Conservation (phyloP, 495 filamentous ascomycete species). For the Penicillium canariense region DNA sequence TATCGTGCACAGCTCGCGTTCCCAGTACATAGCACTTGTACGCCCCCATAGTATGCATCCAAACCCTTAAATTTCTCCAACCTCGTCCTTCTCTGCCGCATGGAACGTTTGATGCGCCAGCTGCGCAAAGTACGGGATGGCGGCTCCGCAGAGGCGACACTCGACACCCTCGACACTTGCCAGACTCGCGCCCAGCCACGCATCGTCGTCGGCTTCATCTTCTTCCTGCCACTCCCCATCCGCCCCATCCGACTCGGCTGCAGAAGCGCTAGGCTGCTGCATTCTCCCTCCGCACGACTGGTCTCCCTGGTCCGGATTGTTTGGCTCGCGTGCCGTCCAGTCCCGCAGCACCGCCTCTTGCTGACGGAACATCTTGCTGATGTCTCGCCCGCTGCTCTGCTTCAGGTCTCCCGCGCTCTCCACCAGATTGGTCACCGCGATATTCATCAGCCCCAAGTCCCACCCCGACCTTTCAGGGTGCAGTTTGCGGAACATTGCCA, state of each 20-base stretch:
- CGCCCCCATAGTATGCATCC: too few species aligned
- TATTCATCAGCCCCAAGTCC: slow-evolving; percentile 79
- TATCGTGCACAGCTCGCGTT: too few species aligned
- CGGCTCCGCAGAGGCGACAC: slow-evolving; percentile 60
- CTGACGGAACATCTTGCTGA: slow-evolving; percentile 64
- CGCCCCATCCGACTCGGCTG: slow-evolving; percentile 6
- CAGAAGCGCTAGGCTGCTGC: slow-evolving; percentile 6
- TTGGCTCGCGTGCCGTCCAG: slow-evolving; percentile 41
- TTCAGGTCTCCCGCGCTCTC: slow-evolving; percentile 53
- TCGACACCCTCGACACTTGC: slow-evolving; percentile 34
- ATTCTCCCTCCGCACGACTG: slow-evolving; percentile 12
- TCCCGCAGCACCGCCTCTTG: slow-evolving; percentile 64
- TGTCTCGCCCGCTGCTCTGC: slow-evolving; percentile 54
- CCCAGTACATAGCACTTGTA: too few species aligned
- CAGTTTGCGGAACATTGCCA: slow-evolving; percentile 70
- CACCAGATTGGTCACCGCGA: slow-evolving; percentile 84
- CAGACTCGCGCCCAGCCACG: slow-evolving; percentile 4
- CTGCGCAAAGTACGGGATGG: slow-evolving; percentile 70
- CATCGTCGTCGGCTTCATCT: slow-evolving; percentile 22
- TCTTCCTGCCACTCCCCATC: slow-evolving; percentile 36
- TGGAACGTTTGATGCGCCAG: slow-evolving; percentile 74
- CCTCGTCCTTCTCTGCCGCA: slow-evolving; percentile 7
- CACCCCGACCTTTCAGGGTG: slow-evolving; percentile 68
- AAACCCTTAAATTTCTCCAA: too few species aligned
- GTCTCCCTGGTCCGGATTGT: not conserved